Evolutionary conservation across 1,284 basidiomycete genomes (phyloP), one percentile per base, ranked within the genome.

Genomic region (Pascua sp.): DNA sequence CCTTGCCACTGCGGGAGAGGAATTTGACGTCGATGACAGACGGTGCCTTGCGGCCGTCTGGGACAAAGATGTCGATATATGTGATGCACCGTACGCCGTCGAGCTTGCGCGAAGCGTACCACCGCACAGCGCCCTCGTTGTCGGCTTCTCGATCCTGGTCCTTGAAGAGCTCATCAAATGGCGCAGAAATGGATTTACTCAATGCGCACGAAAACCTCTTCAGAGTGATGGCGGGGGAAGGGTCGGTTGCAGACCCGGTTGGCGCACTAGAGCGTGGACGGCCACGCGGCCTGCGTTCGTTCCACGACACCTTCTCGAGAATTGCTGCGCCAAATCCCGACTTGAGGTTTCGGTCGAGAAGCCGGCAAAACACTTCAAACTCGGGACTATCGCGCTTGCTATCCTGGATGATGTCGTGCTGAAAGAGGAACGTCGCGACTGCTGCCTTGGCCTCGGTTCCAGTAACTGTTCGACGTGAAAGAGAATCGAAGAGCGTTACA

Each of bases 51-150:
- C n/a, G 18, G 36, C 15, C 17, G 15, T 15, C 9, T 9, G 67
- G 58, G 13, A 71, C 40, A 8, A 57, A 18, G 37, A 73, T 60
- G 51, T 77, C 74, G n/a, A 77, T 44, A 12, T 70, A 61, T 11
- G 67, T 59, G 16, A 77, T 50, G 32, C 64, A 66, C 17, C 76
- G 62, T 1, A 75, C 69, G 2, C 76, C 76, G 55, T 77, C 76
- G 5, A 76, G 67, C 50, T 77, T 77, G 9, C 76, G 64, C 11
- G 70, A 73, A 10, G 68, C 73, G 46, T 64, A 75, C 73, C 73
- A 77, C 11, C 36, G 18, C 11, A 4, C 7, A 32, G 24, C 3
- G 24, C 24, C 24, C 7, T 32, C 24, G 24, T 32, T 32, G 7
- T 32, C 24, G 24, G 24, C 24, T 32, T 32, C 4, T 32, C 11